Evolutionary conservation across 495 filamentous ascomycete species (phyloP).

Genomic region (Trichoderma gamsii): DNA sequence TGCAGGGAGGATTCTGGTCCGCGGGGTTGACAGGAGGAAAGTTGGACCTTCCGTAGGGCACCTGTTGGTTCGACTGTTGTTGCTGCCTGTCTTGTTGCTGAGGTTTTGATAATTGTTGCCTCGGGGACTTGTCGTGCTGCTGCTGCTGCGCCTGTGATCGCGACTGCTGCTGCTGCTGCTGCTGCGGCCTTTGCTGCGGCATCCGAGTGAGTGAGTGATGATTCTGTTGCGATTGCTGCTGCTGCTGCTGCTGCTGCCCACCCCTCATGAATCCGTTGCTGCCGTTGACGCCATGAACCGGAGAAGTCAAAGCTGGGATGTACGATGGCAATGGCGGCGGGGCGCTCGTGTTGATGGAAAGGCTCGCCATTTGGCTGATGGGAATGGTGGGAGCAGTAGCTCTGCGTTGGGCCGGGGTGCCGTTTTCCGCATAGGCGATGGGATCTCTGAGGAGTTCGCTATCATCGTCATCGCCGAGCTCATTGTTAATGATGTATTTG

Average conservation of each 20-base stretch:
- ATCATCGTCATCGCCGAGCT: conserved; percentile 70
- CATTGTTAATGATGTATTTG: conserved; percentile 80
- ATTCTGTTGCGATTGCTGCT: not conserved
- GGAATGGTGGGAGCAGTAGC: conserved; percentile 71
- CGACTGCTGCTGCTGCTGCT: not conserved
- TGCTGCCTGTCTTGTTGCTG: not conserved
- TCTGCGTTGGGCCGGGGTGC: conserved; percentile 32
- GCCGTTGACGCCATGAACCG: conserved; percentile 40
- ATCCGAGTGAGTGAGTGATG: not conserved
- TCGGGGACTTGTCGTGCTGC: not conserved
- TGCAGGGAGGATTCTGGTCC: conserved; percentile 96
- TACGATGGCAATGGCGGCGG: conserved; percentile 47
- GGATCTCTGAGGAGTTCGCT: conserved; percentile 78
- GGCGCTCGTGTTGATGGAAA: conserved; percentile 64
- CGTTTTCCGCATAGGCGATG: conserved; percentile 76
- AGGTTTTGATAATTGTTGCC: not conserved
- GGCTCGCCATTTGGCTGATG: conserved; percentile 59
- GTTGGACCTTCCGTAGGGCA: conserved; percentile 59
- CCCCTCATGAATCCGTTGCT: conserved; percentile 49
- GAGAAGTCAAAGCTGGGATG: conserved; percentile 47
- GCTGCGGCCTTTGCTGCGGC: not conserved
- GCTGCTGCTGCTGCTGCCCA: not conserved
- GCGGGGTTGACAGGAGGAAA: conserved; percentile 90
- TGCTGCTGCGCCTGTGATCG: not conserved
- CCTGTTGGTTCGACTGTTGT: conserved; percentile 27